phyloP scores from a whole-genome alignment of 2,329 filamentous ascomycete species.

The Curvularia sp. region DNA sequence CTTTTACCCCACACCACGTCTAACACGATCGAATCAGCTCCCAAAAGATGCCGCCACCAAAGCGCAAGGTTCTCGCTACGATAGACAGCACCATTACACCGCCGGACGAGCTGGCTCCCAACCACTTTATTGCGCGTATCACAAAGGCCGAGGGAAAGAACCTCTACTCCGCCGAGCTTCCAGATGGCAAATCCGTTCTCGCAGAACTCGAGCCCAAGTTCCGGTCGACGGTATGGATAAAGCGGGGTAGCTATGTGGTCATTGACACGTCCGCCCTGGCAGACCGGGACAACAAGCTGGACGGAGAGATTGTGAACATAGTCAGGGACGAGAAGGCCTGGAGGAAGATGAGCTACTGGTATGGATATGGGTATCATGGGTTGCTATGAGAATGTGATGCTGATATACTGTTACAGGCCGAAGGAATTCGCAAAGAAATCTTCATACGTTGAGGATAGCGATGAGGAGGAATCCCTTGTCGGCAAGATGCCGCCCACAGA shows the following conservation, averaged over 20 bases:
- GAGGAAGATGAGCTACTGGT: constrained; percentile 89
- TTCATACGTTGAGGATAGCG: constrained; percentile 67
- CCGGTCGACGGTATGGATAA: constrained; percentile 92
- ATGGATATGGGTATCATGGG: constrained; percentile 29
- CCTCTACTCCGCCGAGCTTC: constrained; percentile 79
- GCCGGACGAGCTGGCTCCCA: constrained; percentile 60
- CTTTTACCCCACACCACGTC: not conserved
- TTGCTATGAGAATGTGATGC: constrained; percentile 21
- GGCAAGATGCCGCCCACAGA: constrained; percentile 86
- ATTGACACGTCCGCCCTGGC: constrained; percentile 73
- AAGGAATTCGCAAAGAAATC: constrained; percentile 74
- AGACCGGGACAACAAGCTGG: constrained; percentile 75
- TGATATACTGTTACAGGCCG: constrained; percentile 65
- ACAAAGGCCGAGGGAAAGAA: constrained; percentile 87
- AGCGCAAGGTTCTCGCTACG: constrained; percentile 78
- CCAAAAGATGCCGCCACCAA: constrained; percentile 70
- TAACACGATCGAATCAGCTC: not conserved
- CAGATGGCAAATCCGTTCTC: constrained; percentile 67
- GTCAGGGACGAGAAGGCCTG: constrained; percentile 90
- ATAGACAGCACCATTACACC: constrained; percentile 73
- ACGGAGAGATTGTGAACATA: constrained; percentile 90
- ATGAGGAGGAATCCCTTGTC: constrained; percentile 78
- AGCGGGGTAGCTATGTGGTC: constrained; percentile 84
- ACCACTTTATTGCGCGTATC: constrained; percentile 75
- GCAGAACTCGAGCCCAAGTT: constrained; percentile 86